Evolutionary conservation across 1,284 basidiomycete species (phyloP).

Genomic region (Sporisorium iseilematis-ciliati): DNA sequence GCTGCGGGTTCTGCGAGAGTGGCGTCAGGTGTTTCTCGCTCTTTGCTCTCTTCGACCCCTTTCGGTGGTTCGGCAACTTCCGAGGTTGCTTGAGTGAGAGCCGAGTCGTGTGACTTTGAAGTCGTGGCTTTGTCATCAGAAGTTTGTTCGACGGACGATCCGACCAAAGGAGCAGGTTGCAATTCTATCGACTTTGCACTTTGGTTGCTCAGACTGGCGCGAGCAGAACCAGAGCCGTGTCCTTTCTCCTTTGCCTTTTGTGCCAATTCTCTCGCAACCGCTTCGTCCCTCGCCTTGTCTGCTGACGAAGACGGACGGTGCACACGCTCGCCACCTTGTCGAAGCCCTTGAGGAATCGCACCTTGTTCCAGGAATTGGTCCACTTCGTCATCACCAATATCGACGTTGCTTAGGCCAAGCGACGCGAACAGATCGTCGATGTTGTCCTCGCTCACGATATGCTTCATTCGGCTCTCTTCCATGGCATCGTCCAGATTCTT

Average conservation of each 20-base stretch:
- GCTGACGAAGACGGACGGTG: constrained; percentile 38
- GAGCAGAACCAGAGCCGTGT: constrained; percentile 31
- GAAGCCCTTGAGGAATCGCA: constrained; percentile 54
- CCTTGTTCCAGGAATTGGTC: constrained; percentile 62
- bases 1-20: background rate
- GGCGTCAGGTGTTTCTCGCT: background rate
- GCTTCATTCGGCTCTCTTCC: constrained; percentile 41
- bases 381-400: constrained; percentile 61
- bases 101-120: background rate
- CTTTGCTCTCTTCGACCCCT: constrained; percentile 5
- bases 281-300: constrained; percentile 55
- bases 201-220: constrained; percentile 19
- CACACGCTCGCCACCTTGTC: constrained; percentile 46
- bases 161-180: constrained; percentile 17
- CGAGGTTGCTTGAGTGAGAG: constrained; percentile 2
- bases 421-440: constrained; percentile 64
- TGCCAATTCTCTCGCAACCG: constrained; percentile 51
- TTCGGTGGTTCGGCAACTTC: background rate
- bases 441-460: constrained; percentile 52
- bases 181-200: constrained; percentile 1
- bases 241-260: constrained; percentile 47
- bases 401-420: constrained; percentile 60
- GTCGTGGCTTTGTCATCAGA: constrained; percentile 8
- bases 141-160: constrained; percentile 7
- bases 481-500: constrained; percentile 54